These are phyloP conservation scores for Xylaria grammica DNA, from an alignment of 495 filamentous ascomycete species.

Conservation along the genomic window DNA sequence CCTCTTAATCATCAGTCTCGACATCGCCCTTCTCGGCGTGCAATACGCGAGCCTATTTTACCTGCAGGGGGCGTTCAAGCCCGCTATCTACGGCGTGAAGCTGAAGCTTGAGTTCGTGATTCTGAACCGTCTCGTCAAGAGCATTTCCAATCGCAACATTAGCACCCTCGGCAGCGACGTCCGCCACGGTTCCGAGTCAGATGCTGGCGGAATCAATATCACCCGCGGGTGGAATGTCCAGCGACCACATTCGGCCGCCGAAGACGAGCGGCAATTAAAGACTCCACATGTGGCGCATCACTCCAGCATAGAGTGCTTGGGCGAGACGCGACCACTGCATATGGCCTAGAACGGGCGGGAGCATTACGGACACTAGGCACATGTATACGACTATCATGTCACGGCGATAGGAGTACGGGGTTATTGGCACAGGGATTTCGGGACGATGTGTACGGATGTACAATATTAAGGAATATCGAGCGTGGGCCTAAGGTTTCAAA, in stretches of 20 bases:
- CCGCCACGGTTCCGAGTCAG: conserved; percentile 16
- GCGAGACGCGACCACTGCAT: conserved; percentile 8
- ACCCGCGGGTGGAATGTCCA: conserved; percentile 15
- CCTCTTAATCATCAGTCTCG: conserved; percentile 55
- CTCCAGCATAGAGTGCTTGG: conserved; percentile 19
- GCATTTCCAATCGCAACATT: conserved; percentile 21
- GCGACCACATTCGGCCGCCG: conserved; percentile 1
- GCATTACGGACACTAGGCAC: neutral
- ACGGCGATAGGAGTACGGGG: conserved; percentile 11
- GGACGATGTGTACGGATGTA: neutral
- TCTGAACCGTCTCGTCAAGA: conserved; percentile 48
- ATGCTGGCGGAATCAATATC: conserved; percentile 3
- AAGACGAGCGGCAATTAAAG: conserved; percentile 18
- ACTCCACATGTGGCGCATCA: conserved; percentile 15
- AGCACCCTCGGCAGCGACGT: conserved; percentile 18
- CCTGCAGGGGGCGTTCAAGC: conserved; percentile 56
- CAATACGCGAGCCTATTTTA: conserved; percentile 55
- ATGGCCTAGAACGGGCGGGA: conserved; percentile 2
- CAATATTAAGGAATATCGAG: neutral
- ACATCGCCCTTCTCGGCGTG: conserved; percentile 51
- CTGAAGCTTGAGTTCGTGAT: conserved; percentile 60
- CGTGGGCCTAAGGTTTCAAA: neutral
- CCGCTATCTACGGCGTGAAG: conserved; percentile 59
- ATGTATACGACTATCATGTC: neutral
- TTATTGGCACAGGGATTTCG: conserved; percentile 2